Evolutionary conservation across 768 basidiomycete species (phyloP), one percentile per base, ranked within the genome.

Genomic region (Leucocoprinus leucothites): DNA sequence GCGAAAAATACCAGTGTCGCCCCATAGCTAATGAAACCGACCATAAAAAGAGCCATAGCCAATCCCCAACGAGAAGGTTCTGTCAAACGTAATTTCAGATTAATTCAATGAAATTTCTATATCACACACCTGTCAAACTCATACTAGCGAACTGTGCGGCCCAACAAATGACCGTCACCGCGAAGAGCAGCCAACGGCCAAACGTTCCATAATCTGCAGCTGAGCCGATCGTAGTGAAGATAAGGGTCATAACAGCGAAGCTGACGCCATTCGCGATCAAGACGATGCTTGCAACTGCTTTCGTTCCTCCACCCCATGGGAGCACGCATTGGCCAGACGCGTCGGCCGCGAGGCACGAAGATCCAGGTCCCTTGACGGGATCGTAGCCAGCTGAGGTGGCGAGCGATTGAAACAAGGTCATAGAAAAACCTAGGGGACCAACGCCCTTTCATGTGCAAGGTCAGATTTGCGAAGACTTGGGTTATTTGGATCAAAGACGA

Each of bases 1-100:
- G 85, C 81, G 60, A 85, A 93, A 67, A 93, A 93, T 0, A 91
- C 88, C 9, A 91, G 77, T 0, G 89, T 89, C 2, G 89, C 89
- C 0, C 89, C 89, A 58, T 90, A 92, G 1, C 83, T 77, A 46
- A 91, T 81, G 70, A 87, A 92, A 7, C 88, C 85, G 25, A 89
- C 70, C 78, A 93, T 89, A 66, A 85, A 92, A 2, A 93, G 67
- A 0, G 72, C 86, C 88, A 92, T 92, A 0, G 86, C 87, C 2
- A 78, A 70, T n/a, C 74, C 76, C 91, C 91, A 94, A 14, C 84
- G 78, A 22, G 76, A 76, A 1, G 87, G 84, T 24, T 70, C 87
- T 88, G 58, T 38, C 16, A n/a, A 31, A 16, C 18, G 14, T 35
- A 36, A 18, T 2, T 19, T 48, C 16, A 28, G 13, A 14, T 4